phyloP scores from a whole-genome alignment of 192 early-diverging fungal genomes.

The Coemansia sp. region DNA sequence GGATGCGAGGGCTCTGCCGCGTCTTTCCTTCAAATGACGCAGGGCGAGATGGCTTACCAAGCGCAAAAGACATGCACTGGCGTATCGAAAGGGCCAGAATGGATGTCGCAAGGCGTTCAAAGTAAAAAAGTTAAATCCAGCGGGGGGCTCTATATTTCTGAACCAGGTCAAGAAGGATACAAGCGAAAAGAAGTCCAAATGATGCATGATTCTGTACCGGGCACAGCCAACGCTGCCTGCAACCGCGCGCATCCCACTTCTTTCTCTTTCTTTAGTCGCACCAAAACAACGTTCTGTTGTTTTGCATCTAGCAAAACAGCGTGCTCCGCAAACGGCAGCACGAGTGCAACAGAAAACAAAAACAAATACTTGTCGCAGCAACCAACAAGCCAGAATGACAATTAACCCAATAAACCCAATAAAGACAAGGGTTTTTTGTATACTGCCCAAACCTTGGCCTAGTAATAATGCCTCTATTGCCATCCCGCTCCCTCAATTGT shows the following conservation, averaged over 20 bases:
- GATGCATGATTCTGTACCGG: background rate
- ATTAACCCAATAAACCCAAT: constrained; percentile 1
- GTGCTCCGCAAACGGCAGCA: background rate
- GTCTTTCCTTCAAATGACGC: no score
- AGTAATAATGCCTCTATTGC: constrained; percentile 1
- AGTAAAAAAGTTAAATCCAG: no score
- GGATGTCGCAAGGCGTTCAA: no score
- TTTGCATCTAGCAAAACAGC: background rate
- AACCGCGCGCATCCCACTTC: background rate
- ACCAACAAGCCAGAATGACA: background rate
- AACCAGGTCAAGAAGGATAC: background rate
- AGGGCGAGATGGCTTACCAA: no score
- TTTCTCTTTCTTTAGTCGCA: background rate
- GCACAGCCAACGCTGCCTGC: background rate
- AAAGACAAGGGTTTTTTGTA: constrained; percentile 2
- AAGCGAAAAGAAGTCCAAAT: no score
- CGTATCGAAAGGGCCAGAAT: background rate
- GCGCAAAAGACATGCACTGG: background rate
- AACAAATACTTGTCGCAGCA: background rate
- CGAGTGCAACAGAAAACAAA: background rate
- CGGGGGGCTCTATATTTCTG: no score
- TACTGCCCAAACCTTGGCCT: background rate
- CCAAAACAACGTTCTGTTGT: background rate
- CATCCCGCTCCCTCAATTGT: background rate
- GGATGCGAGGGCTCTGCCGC: no score